Percentiles rank a stretch among this genome's conserved stretches.
phyloP scores from a whole-genome alignment of 495 filamentous ascomycete species.

The Hamigera avellanea region DNA sequence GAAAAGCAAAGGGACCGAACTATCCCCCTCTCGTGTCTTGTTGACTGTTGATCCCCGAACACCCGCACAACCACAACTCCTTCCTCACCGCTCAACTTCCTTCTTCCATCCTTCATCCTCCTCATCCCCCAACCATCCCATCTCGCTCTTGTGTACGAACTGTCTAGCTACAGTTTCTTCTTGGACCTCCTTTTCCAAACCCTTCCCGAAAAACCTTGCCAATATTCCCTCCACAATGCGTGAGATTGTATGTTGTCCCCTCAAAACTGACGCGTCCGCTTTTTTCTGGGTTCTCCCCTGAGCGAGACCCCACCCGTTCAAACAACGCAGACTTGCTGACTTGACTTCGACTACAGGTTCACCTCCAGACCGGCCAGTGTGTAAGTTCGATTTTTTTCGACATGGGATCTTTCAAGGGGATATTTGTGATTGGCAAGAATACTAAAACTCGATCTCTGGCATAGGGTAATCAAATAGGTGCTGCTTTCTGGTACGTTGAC shows the following conservation, averaged over 20 bases:
- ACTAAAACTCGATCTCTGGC: conserved; percentile 19
- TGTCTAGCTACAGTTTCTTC: too few species aligned
- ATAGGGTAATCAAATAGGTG: conserved; percentile 99
- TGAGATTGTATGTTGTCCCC: conserved; percentile 70
- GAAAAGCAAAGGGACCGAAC: background rate
- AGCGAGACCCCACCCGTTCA: conserved; percentile 34
- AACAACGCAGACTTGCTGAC: conserved; percentile 20
- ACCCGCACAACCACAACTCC: background rate
- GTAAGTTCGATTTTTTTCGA: conserved; percentile 38
- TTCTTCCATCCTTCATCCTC: conserved; percentile 7
- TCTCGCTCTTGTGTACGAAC: conserved; percentile 11
- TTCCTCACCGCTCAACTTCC: conserved; percentile 16
- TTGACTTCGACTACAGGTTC: conserved; percentile 53
- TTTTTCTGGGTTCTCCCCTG: conserved; percentile 21
- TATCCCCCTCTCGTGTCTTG: conserved; percentile 1
- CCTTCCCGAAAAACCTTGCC: conserved; percentile 18
- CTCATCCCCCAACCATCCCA: conserved; percentile 14
- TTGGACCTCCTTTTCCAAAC: too few species aligned
- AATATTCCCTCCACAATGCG: conserved; percentile 63
- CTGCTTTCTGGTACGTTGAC: conserved; percentile 83
- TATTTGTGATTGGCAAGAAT: conserved; percentile 1
- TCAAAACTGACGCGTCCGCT: conserved; percentile 25
- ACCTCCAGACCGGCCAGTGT: conserved; percentile 98
- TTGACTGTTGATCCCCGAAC: conserved; percentile 7
- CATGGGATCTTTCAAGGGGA: conserved; percentile 3